Evolutionary conservation across 805 yeast genomes (phyloP), one percentile per base, ranked within the genome.

Genomic region (Saccharomycodes ludwigii): DNA sequence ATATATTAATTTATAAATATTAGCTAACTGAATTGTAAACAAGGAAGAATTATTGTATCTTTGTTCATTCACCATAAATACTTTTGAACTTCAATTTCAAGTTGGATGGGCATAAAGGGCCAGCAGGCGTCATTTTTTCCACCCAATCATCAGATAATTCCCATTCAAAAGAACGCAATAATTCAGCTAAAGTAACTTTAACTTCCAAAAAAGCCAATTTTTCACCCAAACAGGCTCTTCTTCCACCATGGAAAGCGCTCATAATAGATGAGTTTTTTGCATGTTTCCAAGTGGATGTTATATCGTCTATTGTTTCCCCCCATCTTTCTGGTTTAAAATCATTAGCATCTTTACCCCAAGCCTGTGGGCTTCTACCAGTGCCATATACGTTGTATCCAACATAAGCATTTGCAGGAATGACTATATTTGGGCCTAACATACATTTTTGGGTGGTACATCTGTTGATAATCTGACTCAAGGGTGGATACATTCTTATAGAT

Each of bases 211-310:
- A 47, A 1, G 76, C 77, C 45, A 68, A 61, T 40, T 67, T 66
- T 40, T 73, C 78, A 4, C 79, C 79, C 13, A 73, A 46, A 45
- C 79, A 73, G 0, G 76, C 76, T 27, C 79, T 50, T 39, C 57
- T 66, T 7, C 77, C 64, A 5, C 79, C 79, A 45, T 72, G 78
- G 38, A 72, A 72, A 0, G 75, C 63, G 3, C 72, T 65, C 12
- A 72, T 44, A 6, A 55, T 57, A 6, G 67, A 60, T n/a, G 45
- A 48, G 26, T 65, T 55, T 42, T 72, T 72, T 6, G 68, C 59
- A 11, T 39, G 41, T 23, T 54, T 54, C 56, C 66, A 73, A 11
- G 47, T 59, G 15, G 41, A 44, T 21, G 45, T 43, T 3, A 72
- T 55, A 7, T 61, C 64, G 2, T 55, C 57, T 2, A 50, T 44